phyloP scores from a whole-genome alignment of 164 flowering plant species.

The Chimonanthus praecox region DNA sequence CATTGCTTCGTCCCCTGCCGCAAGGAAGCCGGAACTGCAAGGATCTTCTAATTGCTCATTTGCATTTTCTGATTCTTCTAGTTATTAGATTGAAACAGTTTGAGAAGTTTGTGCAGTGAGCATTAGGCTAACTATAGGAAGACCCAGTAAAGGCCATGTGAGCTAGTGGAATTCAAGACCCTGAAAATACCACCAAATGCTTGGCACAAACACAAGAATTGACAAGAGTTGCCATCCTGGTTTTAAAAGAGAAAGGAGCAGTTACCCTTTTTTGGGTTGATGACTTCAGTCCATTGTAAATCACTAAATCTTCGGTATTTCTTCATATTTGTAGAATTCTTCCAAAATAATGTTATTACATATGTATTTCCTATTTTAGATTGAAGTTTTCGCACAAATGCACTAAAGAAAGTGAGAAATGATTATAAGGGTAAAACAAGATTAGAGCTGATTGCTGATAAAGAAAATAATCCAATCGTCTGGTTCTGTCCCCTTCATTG shows the following conservation, averaged over 20 bases:
- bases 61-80: slow-evolving; percentile 68
- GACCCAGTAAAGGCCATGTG: not conserved
- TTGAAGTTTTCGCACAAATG: too few relatives aligned
- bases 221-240: not conserved
- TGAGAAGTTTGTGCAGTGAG: not conserved
- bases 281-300: not conserved
- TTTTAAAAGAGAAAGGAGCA: too few relatives aligned
- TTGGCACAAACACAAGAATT: not conserved
- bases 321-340: too few relatives aligned
- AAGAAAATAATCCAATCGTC: too few relatives aligned
- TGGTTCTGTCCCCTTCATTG: too few relatives aligned
- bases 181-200: not conserved
- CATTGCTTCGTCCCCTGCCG: slow-evolving; percentile 23
- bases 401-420: too few relatives aligned
- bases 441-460: too few relatives aligned
- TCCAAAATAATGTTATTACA: too few relatives aligned
- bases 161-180: not conserved
- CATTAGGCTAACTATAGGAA: not conserved
- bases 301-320: not conserved
- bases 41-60: slow-evolving; percentile 79
- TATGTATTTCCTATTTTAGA: too few relatives aligned
- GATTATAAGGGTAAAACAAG: too few relatives aligned
- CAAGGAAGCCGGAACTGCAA: slow-evolving; percentile 33
- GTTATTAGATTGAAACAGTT: slow-evolving; percentile 1
- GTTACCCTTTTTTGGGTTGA: too few relatives aligned